Evolutionary conservation across 805 yeast species (phyloP), one percentile per base, ranked within the genome.

Genomic region (Saturnispora dispora): DNA sequence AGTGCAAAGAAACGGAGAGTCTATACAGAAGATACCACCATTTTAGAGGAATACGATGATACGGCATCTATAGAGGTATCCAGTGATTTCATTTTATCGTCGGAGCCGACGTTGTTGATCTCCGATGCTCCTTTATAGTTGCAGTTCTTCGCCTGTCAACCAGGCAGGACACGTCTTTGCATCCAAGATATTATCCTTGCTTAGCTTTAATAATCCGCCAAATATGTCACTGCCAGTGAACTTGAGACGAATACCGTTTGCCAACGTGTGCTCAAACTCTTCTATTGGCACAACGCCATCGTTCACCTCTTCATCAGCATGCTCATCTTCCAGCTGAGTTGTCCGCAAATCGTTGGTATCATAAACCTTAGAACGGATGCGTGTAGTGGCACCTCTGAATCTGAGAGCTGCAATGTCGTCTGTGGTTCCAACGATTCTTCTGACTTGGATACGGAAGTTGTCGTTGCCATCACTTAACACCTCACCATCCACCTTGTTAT

Each of bases 181-280:
- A 57, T 84, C 75, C 2, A 82, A 65, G 0, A 73, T 58, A 1
- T 71, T 75, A 55, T 67, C 52, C 48, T 70, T 70, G 27, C 88
- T 76, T 17, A 87, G 69, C 59, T 85, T 83, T 63, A 85, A 88
- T 37, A 87, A 60, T 0, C 96, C 96, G 2, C 80, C 95, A 72
- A 82, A 87, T 0, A 88, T 75, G 61, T 87, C 95, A 18, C 69
- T 71, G 1, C 96, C 96, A 3, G 73, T 67, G 4, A 87, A 63
- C 52, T 73, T 69, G 55, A 68, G 30, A 10, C 54, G 56, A 15
- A 68, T 51, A 7, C 51, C 57, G 5, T 62, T 45, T 3, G 50
- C 57, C 2, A 81, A 48, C 2, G 58, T 58, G 53, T 74, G 81
- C 22, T 73, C 75, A 5, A 76, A 76, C 52, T 66, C 71, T 53